Conservation (phyloP, 805 yeast species). For the Kodamaea nitidulidarum region DNA sequence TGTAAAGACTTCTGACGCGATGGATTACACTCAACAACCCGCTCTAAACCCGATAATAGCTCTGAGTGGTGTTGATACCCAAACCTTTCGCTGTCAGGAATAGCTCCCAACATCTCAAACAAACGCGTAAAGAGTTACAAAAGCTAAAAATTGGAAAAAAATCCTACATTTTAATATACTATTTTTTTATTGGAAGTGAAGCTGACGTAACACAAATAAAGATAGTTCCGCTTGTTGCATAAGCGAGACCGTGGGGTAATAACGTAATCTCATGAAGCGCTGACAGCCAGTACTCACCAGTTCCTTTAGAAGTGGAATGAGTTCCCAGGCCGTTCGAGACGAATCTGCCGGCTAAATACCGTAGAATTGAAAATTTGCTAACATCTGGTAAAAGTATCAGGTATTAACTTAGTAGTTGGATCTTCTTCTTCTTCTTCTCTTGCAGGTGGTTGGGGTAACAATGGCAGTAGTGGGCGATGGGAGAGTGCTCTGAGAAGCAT, state of each 20-base stretch:
- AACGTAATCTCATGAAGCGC: conserved; percentile 4
- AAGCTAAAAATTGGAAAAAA: too few relatives aligned
- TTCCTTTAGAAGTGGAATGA: conserved; percentile 2
- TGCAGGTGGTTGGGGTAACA: conserved; percentile 20
- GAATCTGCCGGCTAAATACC: background rate
- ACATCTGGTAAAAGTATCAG: too few relatives aligned
- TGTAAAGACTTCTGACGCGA: too few relatives aligned
- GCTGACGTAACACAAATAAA: conserved; percentile 2
- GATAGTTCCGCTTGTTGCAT: background rate
- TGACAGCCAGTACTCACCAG: background rate
- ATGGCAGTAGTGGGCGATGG: conserved; percentile 11
- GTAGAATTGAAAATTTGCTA: background rate
- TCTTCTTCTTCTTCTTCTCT: conserved; percentile 32
- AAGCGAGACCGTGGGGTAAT: conserved; percentile 3
- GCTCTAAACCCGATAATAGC: too few relatives aligned
- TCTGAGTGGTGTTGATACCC: too few relatives aligned
- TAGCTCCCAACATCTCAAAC: too few relatives aligned
- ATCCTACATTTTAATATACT: background rate
- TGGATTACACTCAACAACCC: too few relatives aligned
- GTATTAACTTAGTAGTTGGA: conserved; percentile 14
- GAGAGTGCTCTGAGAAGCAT: conserved; percentile 7
- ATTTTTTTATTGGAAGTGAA: conserved; percentile 2
- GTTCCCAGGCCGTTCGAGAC: background rate
- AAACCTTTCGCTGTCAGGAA: too few relatives aligned
- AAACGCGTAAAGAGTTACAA: too few relatives aligned